Evolutionary conservation across 2,329 filamentous ascomycete species (phyloP), one percentile per base, ranked within the genome.

Genomic region (Verticillium dahliae): DNA sequence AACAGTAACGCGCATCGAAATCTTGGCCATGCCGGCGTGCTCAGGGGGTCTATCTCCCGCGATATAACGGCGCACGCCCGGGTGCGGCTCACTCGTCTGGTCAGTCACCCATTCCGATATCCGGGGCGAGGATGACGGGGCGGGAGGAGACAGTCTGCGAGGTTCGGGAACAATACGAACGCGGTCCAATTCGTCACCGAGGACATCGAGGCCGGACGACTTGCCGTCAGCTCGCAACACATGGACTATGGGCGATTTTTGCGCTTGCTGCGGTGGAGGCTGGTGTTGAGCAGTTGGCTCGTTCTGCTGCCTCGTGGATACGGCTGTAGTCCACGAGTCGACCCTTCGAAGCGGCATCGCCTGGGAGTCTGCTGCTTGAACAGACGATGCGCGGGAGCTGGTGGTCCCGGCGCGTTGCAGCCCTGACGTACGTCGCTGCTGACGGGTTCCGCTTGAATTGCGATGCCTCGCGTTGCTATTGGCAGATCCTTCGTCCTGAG

Each of bases 21-120:
- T 27, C 4, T 41, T 50, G 10, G 18, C 34, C 37, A 62, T 61
- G 9, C 55, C 57, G 1, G 60, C 54, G 38, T 60, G 57, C 15
- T 63, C 62, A 3, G 60, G 60, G 7, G 62, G 61, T 10, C 60
- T 62, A 7, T 57, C 60, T 1, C 57, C 41, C 27, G 45, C 27
- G 6, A 27, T 55, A 1, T 37, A 57, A 14, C 60, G 60, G n/a
- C 18, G 34, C 3, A 52, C 4, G 7, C 45, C 45, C 22, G 45
- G 45, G 15, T 50, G 57, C 10, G 27, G 14, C 13, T 6, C 39
- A 39, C 39, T 31, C 38, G 22, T 35, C 39, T 59, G 58, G 13
- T 55, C 58, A n/a, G 41, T 59, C 58, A 59, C 58, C 58, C 58
- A 59, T 7, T 41, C 58, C 33, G 58, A 35, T 38, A 45, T 59